These are phyloP conservation scores for Arachis monticola DNA, from an alignment of 331 rosid genomes.

Conservation along the genomic window DNA sequence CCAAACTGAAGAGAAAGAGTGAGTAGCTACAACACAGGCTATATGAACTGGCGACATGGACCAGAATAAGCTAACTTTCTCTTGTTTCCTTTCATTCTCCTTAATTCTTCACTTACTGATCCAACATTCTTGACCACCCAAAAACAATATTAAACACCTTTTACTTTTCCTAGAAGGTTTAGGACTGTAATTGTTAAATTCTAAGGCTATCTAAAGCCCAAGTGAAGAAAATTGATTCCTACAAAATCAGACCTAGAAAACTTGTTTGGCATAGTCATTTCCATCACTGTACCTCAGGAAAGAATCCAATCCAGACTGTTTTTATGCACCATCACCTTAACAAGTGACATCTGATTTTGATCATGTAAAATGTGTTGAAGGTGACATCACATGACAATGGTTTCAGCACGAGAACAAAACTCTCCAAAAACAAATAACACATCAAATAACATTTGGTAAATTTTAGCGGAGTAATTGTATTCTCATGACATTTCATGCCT, in stretches of 20 bases:
- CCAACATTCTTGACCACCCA: too few species aligned
- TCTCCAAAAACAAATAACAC: not conserved
- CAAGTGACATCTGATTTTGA: not conserved
- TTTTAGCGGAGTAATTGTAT: not conserved
- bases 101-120: too few species aligned
- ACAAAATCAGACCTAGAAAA: not conserved
- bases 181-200: too few species aligned
- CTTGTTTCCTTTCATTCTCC: too few species aligned
- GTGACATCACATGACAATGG: not conserved
- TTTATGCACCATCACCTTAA: not conserved
- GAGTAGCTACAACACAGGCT: too few species aligned
- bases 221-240: too few species aligned
- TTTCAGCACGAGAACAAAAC: not conserved
- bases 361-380: not conserved
- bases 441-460: not conserved
- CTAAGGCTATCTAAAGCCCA: too few species aligned
- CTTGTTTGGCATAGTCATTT: not conserved
- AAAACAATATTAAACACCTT: too few species aligned
- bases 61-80: too few species aligned
- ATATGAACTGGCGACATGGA: too few species aligned
- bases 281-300: not conserved
- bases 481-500: not conserved
- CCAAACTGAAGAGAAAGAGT: too few species aligned
- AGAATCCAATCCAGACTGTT: not conserved
- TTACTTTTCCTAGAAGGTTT: too few species aligned